Percentiles rank a stretch among this genome's conserved stretches.
These are phyloP conservation scores for Zasmidium angulare DNA, from an alignment of 2,329 filamentous ascomycete species.

Conservation along the genomic window DNA sequence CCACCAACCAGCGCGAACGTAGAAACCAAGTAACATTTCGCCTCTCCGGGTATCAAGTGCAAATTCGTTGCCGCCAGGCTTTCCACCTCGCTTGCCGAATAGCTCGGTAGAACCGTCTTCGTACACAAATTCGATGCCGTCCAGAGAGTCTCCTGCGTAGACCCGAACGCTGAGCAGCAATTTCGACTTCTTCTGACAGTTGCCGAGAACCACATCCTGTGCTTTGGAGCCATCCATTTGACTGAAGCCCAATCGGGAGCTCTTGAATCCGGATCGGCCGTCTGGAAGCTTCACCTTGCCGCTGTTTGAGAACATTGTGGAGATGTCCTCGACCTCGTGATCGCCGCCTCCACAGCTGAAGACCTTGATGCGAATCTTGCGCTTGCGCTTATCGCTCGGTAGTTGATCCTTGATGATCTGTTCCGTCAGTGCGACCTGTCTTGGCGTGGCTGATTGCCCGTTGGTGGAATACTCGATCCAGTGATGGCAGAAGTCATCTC, in stretches of 20 bases:
- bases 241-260: conserved; percentile 71
- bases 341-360: conserved; percentile 75
- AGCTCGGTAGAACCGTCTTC: conserved; percentile 82
- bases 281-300: conserved; percentile 73
- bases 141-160: conserved; percentile 73
- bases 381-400: conserved; percentile 71
- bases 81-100: conserved; percentile 78
- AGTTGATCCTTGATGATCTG: conserved; percentile 69
- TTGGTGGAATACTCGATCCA: conserved; percentile 78
- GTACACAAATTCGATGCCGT: conserved; percentile 90
- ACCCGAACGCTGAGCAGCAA: conserved; percentile 73
- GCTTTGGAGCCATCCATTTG: conserved; percentile 68
- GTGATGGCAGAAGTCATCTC: conserved; percentile 74
- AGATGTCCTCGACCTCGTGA: conserved; percentile 75
- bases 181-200: conserved; percentile 56
- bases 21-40: conserved; percentile 85
- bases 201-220: conserved; percentile 71
- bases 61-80: conserved; percentile 70
- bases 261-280: conserved; percentile 71
- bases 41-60: conserved; percentile 79
- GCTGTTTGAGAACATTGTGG: conserved; percentile 66
- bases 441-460: conserved; percentile 60
- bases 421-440: conserved; percentile 74
- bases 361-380: conserved; percentile 66
- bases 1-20: conserved; percentile 75